These are phyloP conservation scores for Lentinula lateritia DNA, from an alignment of 768 basidiomycete genomes.

Conservation along the genomic window DNA sequence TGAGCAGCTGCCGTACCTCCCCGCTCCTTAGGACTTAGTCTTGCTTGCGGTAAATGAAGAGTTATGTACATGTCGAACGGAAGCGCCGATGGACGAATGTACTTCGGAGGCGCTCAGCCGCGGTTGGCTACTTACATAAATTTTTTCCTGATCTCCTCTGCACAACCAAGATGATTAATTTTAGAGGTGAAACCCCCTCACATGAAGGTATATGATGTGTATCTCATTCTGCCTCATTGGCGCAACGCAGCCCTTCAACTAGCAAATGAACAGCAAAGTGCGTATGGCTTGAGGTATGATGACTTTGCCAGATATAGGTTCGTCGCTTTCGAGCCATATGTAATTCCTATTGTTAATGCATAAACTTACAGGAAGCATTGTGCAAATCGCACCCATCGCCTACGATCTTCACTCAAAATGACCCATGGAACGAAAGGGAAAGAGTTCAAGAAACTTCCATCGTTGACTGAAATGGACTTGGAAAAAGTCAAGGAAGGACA, in stretches of 20 bases:
- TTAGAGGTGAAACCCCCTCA: neutral
- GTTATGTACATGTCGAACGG: too few relatives aligned
- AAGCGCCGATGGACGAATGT: too few relatives aligned
- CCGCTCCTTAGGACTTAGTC: too few relatives aligned
- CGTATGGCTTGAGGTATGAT: slow-evolving; percentile 88
- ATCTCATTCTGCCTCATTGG: neutral
- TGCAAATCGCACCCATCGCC: slow-evolving; percentile 81
- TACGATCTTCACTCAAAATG: slow-evolving; percentile 78
- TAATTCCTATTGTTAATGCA: neutral
- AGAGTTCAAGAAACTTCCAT: slow-evolving; percentile 81
- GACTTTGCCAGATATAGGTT: slow-evolving; percentile 85
- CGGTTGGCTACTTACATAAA: too few relatives aligned
- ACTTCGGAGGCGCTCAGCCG: too few relatives aligned
- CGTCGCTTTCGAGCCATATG: neutral
- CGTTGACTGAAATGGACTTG: slow-evolving; percentile 37
- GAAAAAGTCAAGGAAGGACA: slow-evolving; percentile 81
- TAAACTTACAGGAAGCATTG: slow-evolving; percentile 72
- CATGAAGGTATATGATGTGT: neutral
- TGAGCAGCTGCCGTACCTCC: too few relatives aligned
- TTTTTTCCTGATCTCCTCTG: too few relatives aligned
- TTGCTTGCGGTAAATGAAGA: too few relatives aligned
- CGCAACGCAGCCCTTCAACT: slow-evolving; percentile 63
- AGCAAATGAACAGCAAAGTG: slow-evolving; percentile 82
- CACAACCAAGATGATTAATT: neutral
- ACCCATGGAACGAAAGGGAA: slow-evolving; percentile 69